Evolutionary conservation across 805 yeast species (phyloP).

Genomic region (Saturnispora serradocipensis): DNA sequence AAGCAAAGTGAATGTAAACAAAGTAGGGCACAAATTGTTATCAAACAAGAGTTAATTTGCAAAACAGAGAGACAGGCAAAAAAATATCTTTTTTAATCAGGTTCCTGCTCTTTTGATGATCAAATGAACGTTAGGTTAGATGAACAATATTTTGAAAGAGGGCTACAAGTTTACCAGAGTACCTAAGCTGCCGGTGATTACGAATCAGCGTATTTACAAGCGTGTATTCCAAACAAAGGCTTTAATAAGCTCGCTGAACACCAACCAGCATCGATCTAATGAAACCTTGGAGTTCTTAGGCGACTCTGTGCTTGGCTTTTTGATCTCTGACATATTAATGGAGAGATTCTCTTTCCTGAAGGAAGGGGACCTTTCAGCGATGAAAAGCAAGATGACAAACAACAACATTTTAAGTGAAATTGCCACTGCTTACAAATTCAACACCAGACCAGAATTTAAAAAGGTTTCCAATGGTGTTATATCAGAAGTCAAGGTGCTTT

Average conservation of each 20-base stretch:
- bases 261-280: neutral
- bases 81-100: neutral
- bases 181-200: neutral
- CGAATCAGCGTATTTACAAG: neutral
- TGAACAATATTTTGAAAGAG: neutral
- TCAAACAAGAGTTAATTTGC: neutral
- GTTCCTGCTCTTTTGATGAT: neutral
- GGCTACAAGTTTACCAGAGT: neutral
- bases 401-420: constrained; percentile 1
- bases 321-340: neutral
- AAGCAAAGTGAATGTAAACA: too few species aligned
- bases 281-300: constrained; percentile 3
- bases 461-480: neutral
- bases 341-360: neutral
- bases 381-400: constrained; percentile 1
- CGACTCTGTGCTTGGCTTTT: neutral
- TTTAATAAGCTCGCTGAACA: neutral
- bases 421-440: constrained; percentile 2
- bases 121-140: neutral
- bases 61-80: neutral
- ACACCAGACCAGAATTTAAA: neutral
- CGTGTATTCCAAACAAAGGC: neutral
- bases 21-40: neutral
- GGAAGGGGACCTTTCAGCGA: constrained; percentile 3
- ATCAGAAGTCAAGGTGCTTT: neutral